A percentile compares a stretch with the other conserved stretches of the same genome.
Evolutionary conservation across 306 rosid species (phyloP).

Genomic region (Abrus precatorius): DNA sequence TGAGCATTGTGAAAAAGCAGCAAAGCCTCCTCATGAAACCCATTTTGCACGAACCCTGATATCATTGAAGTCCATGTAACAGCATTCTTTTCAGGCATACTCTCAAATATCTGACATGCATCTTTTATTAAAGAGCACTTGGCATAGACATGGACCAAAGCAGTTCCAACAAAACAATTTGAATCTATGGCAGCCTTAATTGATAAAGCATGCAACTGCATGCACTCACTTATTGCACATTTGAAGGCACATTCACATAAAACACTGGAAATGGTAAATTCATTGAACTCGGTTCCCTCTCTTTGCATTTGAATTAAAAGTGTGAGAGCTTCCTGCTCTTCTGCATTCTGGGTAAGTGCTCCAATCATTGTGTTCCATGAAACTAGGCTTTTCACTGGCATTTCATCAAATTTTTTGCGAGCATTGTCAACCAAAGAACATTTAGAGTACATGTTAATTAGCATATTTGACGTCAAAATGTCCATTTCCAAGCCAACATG

Average conservation of each 20-base stretch:
- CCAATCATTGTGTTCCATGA: constrained; percentile 91
- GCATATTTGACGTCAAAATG: constrained; percentile 73
- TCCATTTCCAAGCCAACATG: constrained; percentile 63
- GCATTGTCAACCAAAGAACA: constrained; percentile 66
- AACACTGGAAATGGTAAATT: constrained; percentile 88
- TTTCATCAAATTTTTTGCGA: constrained; percentile 65
- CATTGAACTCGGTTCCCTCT: constrained; percentile 69
- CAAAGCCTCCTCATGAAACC: constrained; percentile 77
- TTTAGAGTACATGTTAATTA: constrained; percentile 80
- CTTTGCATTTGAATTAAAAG: constrained; percentile 75
- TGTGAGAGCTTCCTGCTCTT: constrained; percentile 68
- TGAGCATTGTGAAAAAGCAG: constrained; percentile 66
- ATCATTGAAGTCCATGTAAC: constrained; percentile 96
- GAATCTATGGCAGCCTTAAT: constrained; percentile 71
- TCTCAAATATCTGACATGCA: constrained; percentile 67
- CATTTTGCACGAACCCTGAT: constrained; percentile 81
- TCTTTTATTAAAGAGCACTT: constrained; percentile 73
- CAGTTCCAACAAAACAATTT: constrained; percentile 86
- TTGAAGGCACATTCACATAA: constrained; percentile 77
- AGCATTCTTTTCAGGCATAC: constrained; percentile 71
- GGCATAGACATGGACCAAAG: constrained; percentile 80
- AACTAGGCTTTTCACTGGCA: constrained; percentile 78
- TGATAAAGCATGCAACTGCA: constrained; percentile 78
- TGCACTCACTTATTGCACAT: constrained; percentile 67
- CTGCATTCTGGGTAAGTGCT: constrained; percentile 65